Evolutionary conservation across 148 eudicot genomes (phyloP).

Genomic region (Cornus kousa): DNA sequence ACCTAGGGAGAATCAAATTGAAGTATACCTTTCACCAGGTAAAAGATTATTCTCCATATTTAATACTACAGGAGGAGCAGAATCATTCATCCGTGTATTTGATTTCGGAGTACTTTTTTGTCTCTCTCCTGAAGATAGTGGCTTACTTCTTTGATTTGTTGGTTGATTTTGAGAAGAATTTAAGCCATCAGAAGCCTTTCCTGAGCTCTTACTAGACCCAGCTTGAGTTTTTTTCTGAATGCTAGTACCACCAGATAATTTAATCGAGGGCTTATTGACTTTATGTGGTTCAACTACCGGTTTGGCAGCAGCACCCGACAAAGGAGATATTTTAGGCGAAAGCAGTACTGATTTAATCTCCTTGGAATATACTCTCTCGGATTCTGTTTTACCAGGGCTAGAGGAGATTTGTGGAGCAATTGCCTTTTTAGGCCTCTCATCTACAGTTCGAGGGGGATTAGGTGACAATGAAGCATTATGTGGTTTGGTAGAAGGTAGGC

Average conservation of each 20-base stretch:
- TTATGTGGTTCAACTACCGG: constrained; percentile 40
- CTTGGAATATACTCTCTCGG: constrained; percentile 30
- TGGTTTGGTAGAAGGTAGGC: constrained; percentile 22
- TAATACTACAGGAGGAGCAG: constrained; percentile 26
- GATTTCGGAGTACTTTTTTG: constrained; percentile 46
- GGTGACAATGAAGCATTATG: constrained; percentile 27
- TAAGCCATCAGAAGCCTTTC: constrained; percentile 33
- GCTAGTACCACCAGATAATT: constrained; percentile 34
- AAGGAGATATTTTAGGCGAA: constrained; percentile 54
- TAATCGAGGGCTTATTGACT: constrained; percentile 26
- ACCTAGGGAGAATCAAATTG: constrained; percentile 8
- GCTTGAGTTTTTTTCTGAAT: constrained; percentile 43
- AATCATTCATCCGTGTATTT: constrained; percentile 25
- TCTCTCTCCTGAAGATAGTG: constrained; percentile 45
- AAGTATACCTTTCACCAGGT: constrained; percentile 52
- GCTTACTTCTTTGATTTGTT: constrained; percentile 40
- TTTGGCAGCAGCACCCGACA: constrained; percentile 29
- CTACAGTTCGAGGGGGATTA: constrained; percentile 30
- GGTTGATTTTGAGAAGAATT: constrained; percentile 35
- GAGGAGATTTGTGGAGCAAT: constrained; percentile 18
- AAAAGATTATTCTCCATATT: constrained; percentile 31
- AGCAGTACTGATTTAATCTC: constrained; percentile 30
- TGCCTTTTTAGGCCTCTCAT: constrained; percentile 37
- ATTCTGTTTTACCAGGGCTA: constrained; percentile 34
- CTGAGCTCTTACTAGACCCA: constrained; percentile 30